Percentiles rank a stretch among this genome's conserved stretches.
Conservation (phyloP, 1,284 basidiomycete species). For the Sporisorium graminicola region DNA sequence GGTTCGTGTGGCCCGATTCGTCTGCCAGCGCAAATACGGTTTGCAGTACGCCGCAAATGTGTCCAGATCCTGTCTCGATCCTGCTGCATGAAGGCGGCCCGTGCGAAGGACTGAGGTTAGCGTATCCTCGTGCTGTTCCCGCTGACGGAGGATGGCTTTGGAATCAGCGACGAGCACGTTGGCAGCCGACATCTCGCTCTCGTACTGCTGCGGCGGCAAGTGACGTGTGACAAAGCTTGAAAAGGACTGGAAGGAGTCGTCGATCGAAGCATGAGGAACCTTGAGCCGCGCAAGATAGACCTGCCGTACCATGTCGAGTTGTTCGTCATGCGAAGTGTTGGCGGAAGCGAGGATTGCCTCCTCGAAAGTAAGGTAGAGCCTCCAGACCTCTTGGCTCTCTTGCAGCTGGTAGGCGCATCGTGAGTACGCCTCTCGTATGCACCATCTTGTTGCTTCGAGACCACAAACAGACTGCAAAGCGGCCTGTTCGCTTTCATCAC, state of each 20-base stretch:
- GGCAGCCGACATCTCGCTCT: slow-evolving; percentile 56
- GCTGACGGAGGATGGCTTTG: slow-evolving; percentile 17
- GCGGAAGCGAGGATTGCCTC: slow-evolving; percentile 17
- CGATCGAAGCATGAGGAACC: slow-evolving; percentile 54
- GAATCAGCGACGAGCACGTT: slow-evolving; percentile 46
- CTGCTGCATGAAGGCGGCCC: slow-evolving; percentile 4
- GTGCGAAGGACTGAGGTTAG: slow-evolving; percentile 7
- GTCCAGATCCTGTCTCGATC: slow-evolving; percentile 26
- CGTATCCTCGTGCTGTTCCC: slow-evolving; percentile 52
- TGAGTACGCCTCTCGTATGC: slow-evolving; percentile 47
- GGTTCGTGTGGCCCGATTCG: slow-evolving; percentile 28
- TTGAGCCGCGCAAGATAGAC: slow-evolving; percentile 54
- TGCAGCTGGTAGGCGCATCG: slow-evolving; percentile 42
- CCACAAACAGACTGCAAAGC: slow-evolving; percentile 20
- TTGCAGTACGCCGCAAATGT: slow-evolving; percentile 33
- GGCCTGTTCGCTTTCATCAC: neutral
- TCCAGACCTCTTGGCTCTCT: slow-evolving; percentile 57
- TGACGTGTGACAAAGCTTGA: slow-evolving; percentile 58
- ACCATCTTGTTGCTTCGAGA: slow-evolving; percentile 25
- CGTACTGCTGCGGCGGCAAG: slow-evolving; percentile 58
- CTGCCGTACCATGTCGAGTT: slow-evolving; percentile 49
- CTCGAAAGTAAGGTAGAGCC: slow-evolving; percentile 57
- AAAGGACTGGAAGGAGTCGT: slow-evolving; percentile 56
- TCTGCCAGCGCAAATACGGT: slow-evolving; percentile 52
- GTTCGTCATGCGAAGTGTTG: slow-evolving; percentile 19